These are phyloP conservation scores for Malus hybrid DNA, from an alignment of 331 rosid species.

Conservation along the genomic window DNA sequence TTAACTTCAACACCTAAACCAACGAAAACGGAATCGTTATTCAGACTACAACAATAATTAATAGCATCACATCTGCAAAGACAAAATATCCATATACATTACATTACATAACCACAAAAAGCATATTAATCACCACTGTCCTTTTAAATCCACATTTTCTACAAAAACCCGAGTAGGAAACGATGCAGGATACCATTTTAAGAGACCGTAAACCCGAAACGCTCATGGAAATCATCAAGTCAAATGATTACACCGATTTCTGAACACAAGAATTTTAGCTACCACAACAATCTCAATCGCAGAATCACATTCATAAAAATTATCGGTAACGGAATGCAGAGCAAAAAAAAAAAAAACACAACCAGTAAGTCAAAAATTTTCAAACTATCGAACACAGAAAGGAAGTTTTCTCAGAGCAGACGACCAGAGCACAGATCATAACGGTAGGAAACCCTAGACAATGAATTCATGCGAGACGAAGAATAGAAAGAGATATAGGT, in stretches of 20 bases:
- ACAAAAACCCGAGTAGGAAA: neutral
- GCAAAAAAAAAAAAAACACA: neutral
- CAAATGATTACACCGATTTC: neutral
- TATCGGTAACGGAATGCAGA: neutral
- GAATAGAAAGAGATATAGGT: neutral
- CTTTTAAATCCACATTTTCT: neutral
- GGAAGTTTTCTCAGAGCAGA: neutral
- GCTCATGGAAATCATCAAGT: neutral
- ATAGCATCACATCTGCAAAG: neutral
- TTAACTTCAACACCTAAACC: conserved; percentile 66
- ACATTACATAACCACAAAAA: neutral
- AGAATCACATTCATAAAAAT: neutral
- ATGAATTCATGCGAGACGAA: neutral
- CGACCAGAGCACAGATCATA: neutral
- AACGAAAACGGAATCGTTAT: no score
- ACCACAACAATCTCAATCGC: neutral
- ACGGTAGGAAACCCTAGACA: neutral
- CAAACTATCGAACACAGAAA: neutral
- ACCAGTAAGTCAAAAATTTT: neutral
- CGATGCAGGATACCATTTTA: neutral
- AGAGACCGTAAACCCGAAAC: neutral
- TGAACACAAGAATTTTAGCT: neutral
- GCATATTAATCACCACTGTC: neutral
- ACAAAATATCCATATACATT: neutral
- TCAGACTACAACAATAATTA: no score